A percentile compares a stretch with the other conserved stretches of the same genome.
These are phyloP conservation scores for Borovskyia barvae DNA, from an alignment of 208 protist genomes.

Conservation along the genomic window DNA sequence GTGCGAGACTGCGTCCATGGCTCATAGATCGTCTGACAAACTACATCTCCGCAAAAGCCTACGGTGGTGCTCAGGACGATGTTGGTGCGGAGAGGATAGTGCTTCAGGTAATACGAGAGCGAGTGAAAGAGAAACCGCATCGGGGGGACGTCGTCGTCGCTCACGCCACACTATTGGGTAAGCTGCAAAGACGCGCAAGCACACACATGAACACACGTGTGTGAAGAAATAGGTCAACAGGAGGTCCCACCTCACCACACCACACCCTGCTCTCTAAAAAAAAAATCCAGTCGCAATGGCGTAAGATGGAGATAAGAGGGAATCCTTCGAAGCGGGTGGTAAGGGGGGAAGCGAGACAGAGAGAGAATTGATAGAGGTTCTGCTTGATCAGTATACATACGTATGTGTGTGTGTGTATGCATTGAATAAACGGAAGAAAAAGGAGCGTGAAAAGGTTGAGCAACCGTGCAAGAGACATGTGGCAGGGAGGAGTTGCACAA, in stretches of 20 bases:
- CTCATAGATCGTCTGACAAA: constrained; percentile 70
- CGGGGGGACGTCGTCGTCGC: background rate
- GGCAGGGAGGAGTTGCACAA: too few relatives aligned
- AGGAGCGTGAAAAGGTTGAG: background rate
- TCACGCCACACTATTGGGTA: too few relatives aligned
- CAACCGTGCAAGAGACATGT: too few relatives aligned
- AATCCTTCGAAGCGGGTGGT: background rate
- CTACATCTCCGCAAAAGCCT: constrained; percentile 68
- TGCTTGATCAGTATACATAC: constrained; percentile 2
- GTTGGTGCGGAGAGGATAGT: constrained; percentile 55
- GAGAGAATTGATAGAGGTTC: background rate
- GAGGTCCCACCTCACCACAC: too few relatives aligned
- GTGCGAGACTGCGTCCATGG: constrained; percentile 32
- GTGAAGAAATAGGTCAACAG: too few relatives aligned
- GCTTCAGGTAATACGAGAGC: constrained; percentile 54
- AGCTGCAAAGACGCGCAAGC: too few relatives aligned
- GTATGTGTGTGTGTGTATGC: background rate
- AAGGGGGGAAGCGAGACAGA: constrained; percentile 2
- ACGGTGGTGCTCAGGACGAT: constrained; percentile 54
- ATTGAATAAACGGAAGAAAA: background rate
- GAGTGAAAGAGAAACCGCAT: constrained; percentile 34
- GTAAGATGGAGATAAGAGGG: too few relatives aligned
- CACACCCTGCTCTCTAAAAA: too few relatives aligned
- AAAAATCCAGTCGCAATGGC: too few relatives aligned
- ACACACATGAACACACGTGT: too few relatives aligned